Conservation (phyloP, 768 basidiomycete species). For the Russula sp. region DNA sequence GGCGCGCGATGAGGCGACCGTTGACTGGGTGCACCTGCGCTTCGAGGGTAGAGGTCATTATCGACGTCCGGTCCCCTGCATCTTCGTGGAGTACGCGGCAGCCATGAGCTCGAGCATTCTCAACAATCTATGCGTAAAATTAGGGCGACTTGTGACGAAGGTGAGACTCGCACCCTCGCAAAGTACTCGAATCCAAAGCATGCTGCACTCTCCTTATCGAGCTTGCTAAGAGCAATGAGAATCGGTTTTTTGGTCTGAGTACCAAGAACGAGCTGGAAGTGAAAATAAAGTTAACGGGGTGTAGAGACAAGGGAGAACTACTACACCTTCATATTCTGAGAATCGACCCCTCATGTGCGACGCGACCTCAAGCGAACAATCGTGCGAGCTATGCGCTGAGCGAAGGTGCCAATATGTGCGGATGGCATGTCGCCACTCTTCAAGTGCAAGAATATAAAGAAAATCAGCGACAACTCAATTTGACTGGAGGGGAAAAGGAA, state of each 20-base stretch:
- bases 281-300: background rate
- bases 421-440: conserved; percentile 13
- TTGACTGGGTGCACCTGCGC: conserved; percentile 6
- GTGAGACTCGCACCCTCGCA: conserved; percentile 6
- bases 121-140: conserved; percentile 1
- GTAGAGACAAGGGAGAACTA: background rate
- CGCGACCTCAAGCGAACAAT: conserved; percentile 13
- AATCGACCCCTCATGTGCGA: conserved; percentile 13
- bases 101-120: conserved; percentile 13
- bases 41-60: background rate
- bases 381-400: conserved; percentile 13
- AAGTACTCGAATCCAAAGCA: conserved; percentile 19
- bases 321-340: conserved; percentile 18
- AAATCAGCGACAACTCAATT: background rate
- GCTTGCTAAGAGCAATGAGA: conserved; percentile 9
- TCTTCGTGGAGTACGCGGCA: conserved; percentile 8
- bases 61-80: background rate
- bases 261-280: conserved; percentile 19
- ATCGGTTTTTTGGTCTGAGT: conserved; percentile 21
- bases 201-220: conserved; percentile 10
- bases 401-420: conserved; percentile 2
- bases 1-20: background rate
- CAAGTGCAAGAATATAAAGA: too few relatives aligned
- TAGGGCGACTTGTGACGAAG: too few relatives aligned
- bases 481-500: background rate